Evolutionary conservation across 306 rosid genomes (phyloP), one percentile per base, ranked within the genome.

Genomic region (Casuarina cunninghamiana): DNA sequence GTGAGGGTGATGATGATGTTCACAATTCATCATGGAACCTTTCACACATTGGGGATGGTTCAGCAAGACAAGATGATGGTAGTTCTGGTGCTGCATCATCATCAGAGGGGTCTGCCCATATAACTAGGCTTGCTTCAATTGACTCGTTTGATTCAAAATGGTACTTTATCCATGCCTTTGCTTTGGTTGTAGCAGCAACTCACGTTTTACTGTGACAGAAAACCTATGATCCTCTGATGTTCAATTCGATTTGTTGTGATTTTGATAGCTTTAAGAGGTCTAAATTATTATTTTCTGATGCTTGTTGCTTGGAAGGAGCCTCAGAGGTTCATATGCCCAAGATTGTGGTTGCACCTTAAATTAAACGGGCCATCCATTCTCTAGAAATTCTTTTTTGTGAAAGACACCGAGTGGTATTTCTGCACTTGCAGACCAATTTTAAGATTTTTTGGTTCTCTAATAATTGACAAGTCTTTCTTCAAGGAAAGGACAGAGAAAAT

Each of bases 141-240:
- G 99, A 96, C 82, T 96, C 99, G 75, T 96, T 96, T 32, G 99
- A 96, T 87, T 96, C 99, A 61, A 96, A 91, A 83, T 96, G 99
- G 99, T 96, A 90, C 81, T 21, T n/a, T 3, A 74, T 57, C 63
- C n/a, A 69, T 15, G 63, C 21, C 35, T 62, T 62, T 41, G 46
- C 58, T 44, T n/a, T 21, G 49, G 37, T 43, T 63, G 75, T 53
- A 35, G 63, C 71, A 13, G 72, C 77, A 38, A 69, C 68, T 75
- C 79, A 75, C 78, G 62, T 78, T 77, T 26, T 11, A 58, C 17
- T 41, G 42, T 61, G 21, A 71, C 66, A 61, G 12, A 78, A 44
- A 51, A 21, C 41, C 41, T 67, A 37, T 77, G 70, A 43, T 57
- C 53, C 65, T 19, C 66, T 62, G 55, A 62, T 70, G 46, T 72